phyloP scores from a whole-genome alignment of 768 basidiomycete genomes.

The Kwoniella shandongensis region DNA sequence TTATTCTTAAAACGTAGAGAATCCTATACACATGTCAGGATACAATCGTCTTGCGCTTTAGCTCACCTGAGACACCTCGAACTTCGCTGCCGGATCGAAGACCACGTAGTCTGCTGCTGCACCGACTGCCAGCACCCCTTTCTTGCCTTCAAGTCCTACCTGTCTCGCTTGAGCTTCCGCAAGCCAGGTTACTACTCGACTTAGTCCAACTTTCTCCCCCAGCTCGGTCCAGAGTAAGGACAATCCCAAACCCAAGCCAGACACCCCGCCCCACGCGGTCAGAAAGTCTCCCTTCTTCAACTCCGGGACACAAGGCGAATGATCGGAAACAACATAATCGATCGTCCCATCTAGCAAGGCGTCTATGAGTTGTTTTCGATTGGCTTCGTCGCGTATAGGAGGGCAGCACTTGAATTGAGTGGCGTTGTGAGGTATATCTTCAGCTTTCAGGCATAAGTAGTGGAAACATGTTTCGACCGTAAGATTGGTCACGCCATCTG shows the following conservation, averaged over 20 bases:
- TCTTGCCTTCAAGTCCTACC: conserved; percentile 67
- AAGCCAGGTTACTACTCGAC: conserved; percentile 72
- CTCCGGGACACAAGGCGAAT: conserved; percentile 81
- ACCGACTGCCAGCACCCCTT: conserved; percentile 73
- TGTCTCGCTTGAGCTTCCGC: conserved; percentile 72
- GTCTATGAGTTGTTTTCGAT: conserved; percentile 75
- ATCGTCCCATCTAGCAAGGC: conserved; percentile 76
- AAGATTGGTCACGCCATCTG: conserved; percentile 63
- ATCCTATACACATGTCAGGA: conserved; percentile 68
- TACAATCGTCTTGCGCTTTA: not conserved
- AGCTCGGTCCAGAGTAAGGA: conserved; percentile 84
- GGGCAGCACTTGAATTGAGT: conserved; percentile 97
- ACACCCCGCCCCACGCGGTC: conserved; percentile 92
- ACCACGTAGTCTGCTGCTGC: conserved; percentile 83
- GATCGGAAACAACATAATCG: conserved; percentile 93
- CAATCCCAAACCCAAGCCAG: conserved; percentile 82
- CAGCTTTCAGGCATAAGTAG: conserved; percentile 77
- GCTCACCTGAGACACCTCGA: conserved; percentile 51
- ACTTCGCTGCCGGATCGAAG: conserved; percentile 65
- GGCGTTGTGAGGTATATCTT: conserved; percentile 63
- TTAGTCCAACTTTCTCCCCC: conserved; percentile 54
- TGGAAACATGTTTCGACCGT: conserved; percentile 98
- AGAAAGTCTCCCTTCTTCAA: conserved; percentile 79
- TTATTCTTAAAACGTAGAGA: conserved; percentile 88
- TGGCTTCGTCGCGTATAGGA: conserved; percentile 73